Base-by-base conservation (phyloP, 305 asterid genomes). In the Solanum hybrid region DNA sequence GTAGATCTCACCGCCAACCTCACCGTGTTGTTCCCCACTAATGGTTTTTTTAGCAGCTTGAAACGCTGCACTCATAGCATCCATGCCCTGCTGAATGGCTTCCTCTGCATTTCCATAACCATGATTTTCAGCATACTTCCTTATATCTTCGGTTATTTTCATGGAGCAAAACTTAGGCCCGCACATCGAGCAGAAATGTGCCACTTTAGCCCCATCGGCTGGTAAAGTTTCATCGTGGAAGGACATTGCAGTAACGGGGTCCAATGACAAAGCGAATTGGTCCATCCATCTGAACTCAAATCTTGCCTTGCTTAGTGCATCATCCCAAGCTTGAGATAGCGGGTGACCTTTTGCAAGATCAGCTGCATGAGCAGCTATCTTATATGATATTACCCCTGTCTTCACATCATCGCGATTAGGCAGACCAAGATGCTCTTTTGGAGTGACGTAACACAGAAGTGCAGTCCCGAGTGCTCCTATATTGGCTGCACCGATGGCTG, bases 251-350 rank as follows among this genome's bases (percentile, higher is more conserved):
- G 99, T 97, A 93, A 93, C 93, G 78, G 99, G 99, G 91, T 97
- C 99, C 92, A 97, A 91, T 3, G 99, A 96, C 92, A 97, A 87
- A 27, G 99, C 97, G 78, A 97, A 97, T 89, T 97, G 99, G 91
- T 97, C 99, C 96, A 95, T 93, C 99, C 99, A 97, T n/a, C 99
- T 92, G 94, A 97, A 97, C 95, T 97, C 99, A 89, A 97, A 97
- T 84, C 99, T 94, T 5, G 99, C 99, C 95, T 95, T 96, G 96
- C 99, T 97, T 2, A 97, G 94, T 5, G 98, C 93, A 90, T 97
- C 98, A 76, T 97, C 99, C 98, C 99, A 95, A 36, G 95, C 95
- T 90, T 97, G 99, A 29, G 99, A 97, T 10, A 76, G 94, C n/a
- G 99, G 99, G 90, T 97, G 99, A 17, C 93, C 40, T 89, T 97